These are phyloP conservation scores for Euryodendron excelsum DNA, from an alignment of 148 eudicot genomes.

Conservation along the genomic window DNA sequence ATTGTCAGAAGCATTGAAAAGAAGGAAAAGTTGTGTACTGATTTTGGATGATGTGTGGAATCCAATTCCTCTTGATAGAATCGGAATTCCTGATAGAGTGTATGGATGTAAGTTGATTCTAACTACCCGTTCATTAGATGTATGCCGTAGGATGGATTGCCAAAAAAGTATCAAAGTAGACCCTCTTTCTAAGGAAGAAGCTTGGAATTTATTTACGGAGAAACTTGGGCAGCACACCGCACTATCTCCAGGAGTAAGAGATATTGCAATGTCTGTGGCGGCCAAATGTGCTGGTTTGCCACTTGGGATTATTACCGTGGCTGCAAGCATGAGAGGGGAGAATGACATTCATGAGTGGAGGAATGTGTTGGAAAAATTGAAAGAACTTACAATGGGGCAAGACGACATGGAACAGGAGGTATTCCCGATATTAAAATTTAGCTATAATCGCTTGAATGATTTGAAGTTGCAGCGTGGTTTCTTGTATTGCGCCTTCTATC, in stretches of 20 bases:
- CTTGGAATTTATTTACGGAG: constrained; percentile 2
- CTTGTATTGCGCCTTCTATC: constrained; percentile 24
- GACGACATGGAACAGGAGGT: constrained; percentile 18
- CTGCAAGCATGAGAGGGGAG: constrained; percentile 13
- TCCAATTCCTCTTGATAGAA: neutral
- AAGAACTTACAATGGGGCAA: neutral
- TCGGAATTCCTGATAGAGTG: constrained; percentile 20
- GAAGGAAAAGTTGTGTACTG: neutral
- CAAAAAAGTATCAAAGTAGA: neutral
- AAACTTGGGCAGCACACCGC: neutral
- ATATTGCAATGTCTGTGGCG: neutral
- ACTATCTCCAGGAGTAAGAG: neutral
- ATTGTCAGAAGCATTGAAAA: neutral
- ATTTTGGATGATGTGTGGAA: constrained; percentile 25
- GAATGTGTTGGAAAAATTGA: neutral
- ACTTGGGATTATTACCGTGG: constrained; percentile 14
- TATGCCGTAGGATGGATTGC: neutral
- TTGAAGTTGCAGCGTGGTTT: constrained; percentile 13
- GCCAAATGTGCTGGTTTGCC: constrained; percentile 9
- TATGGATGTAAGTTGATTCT: constrained; percentile 21
- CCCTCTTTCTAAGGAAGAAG: neutral
- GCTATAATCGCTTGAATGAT: constrained; percentile 22
- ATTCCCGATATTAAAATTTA: constrained; percentile 9
- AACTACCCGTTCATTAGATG: neutral
- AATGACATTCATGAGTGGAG: constrained; percentile 14